Evolutionary conservation across 2,329 filamentous ascomycete genomes (phyloP).

Genomic region (Pyricularia sp.): DNA sequence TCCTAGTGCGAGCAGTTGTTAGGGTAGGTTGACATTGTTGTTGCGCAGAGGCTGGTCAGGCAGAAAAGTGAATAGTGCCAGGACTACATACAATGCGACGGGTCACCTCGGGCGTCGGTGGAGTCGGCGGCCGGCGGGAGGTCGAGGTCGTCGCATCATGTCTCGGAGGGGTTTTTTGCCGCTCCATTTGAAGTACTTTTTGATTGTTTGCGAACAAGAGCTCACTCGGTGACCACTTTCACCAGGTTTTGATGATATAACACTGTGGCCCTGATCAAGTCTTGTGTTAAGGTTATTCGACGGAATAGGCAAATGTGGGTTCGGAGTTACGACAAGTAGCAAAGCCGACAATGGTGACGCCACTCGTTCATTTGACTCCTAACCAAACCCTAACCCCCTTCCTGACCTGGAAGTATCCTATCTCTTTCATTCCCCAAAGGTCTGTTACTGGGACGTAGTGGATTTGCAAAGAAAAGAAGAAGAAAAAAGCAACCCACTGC

Average conservation of each 20-base stretch:
- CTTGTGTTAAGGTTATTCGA: neutral
- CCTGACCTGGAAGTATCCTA: neutral
- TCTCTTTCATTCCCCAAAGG: neutral
- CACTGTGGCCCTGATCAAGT: neutral
- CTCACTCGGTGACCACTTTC: neutral
- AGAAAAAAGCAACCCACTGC: too few relatives aligned
- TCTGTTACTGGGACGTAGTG: too few relatives aligned
- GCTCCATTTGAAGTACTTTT: constrained; percentile 26
- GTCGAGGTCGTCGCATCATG: constrained; percentile 10
- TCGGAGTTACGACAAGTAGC: neutral
- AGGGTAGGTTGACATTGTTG: constrained; percentile 4
- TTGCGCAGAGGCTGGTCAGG: neutral
- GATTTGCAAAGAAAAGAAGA: too few relatives aligned
- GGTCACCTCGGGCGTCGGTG: constrained; percentile 40
- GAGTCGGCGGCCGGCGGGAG: constrained; percentile 22
- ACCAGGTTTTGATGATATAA: neutral
- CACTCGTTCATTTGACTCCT: neutral
- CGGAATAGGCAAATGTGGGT: neutral
- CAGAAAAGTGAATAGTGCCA: neutral
- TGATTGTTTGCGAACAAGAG: neutral
- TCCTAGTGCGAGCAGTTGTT: constrained; percentile 40
- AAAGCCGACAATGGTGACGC: neutral
- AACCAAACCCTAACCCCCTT: neutral
- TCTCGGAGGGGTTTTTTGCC: constrained; percentile 30
- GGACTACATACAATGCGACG: constrained; percentile 36